Percentiles rank a stretch among this genome's conserved stretches.
These are phyloP conservation scores for Tremellales sp. DNA, from an alignment of 1,284 basidiomycete genomes.

Conservation along the genomic window DNA sequence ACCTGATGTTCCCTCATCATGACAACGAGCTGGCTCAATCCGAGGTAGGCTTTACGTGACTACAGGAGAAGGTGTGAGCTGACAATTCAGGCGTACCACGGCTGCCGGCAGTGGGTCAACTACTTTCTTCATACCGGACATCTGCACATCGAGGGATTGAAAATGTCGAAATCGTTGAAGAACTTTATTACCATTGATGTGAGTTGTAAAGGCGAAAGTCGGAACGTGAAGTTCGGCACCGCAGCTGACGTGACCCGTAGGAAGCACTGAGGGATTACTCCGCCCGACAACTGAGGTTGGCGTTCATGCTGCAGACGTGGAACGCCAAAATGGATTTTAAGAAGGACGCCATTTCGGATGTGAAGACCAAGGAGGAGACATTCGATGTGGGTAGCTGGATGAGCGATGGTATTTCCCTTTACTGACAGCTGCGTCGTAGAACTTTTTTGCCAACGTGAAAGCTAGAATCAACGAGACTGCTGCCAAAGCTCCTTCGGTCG, in stretches of 20 bases:
- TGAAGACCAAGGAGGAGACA: conserved; percentile 75
- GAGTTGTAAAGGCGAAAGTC: conserved; percentile 39
- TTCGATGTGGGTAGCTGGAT: conserved; percentile 66
- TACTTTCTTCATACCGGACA: conserved; percentile 99
- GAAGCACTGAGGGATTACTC: conserved; percentile 85
- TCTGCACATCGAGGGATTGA: conserved; percentile 95
- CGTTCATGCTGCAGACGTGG: conserved; percentile 91
- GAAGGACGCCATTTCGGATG: conserved; percentile 78
- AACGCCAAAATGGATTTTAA: conserved; percentile 92
- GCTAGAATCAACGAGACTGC: conserved; percentile 59
- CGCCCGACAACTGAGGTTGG: conserved; percentile 86
- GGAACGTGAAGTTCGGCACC: not conserved
- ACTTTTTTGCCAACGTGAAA: conserved; percentile 87
- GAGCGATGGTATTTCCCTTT: not conserved
- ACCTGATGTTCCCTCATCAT: conserved; percentile 97
- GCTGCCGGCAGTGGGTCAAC: conserved; percentile 93
- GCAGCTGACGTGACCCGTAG: conserved; percentile 48
- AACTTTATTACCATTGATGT: conserved; percentile 99
- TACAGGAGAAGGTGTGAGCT: conserved; percentile 1
- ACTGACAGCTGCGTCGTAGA: conserved; percentile 54
- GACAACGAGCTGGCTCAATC: conserved; percentile 99
- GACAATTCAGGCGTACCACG: conserved; percentile 72
- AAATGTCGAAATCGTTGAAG: conserved; percentile 99
- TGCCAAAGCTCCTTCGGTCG: conserved; percentile 33
- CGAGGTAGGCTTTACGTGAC: conserved; percentile 59